Conservation (phyloP, 1,139 yeast genomes). For the Saccharomyces hybrid region DNA sequence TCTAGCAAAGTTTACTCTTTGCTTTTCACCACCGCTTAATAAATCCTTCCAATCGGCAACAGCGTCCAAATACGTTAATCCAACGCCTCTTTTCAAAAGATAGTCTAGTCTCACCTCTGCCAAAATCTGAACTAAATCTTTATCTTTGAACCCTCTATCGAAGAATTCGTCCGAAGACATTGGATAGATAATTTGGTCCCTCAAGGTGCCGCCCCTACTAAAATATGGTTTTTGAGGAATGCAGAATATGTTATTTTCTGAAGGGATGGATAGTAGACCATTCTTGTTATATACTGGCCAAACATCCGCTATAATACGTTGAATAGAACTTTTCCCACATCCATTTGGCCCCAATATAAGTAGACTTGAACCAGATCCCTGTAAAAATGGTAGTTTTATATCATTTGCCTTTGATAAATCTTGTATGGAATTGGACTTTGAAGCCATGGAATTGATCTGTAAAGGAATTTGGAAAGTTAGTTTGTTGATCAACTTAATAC, state of each 20-base stretch:
- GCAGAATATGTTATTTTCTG: constrained; percentile 61
- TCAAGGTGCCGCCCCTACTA: constrained; percentile 66
- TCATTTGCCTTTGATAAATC: constrained; percentile 19
- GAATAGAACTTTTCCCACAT: constrained; percentile 81
- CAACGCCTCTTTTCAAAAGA: constrained; percentile 43
- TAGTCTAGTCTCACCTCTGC: constrained; percentile 76
- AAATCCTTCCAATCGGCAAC: constrained; percentile 82
- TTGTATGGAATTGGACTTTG: constrained; percentile 22
- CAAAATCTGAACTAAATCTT: constrained; percentile 58
- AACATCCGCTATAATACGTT: constrained; percentile 75
- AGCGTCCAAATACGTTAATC: constrained; percentile 36
- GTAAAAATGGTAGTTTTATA: constrained; percentile 21
- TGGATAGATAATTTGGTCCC: constrained; percentile 87
- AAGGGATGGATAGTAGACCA: constrained; percentile 77
- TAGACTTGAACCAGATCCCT: constrained; percentile 51
- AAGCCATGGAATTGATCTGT: constrained; percentile 19
- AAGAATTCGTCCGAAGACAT: constrained; percentile 71
- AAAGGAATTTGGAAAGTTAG: constrained; percentile 57
- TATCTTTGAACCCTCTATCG: constrained; percentile 64
- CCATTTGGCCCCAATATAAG: constrained; percentile 84
- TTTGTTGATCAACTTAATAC: constrained; percentile 48
- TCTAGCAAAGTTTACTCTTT: constrained; percentile 84
- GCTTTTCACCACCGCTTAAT: constrained; percentile 92
- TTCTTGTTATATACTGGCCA: constrained; percentile 75
- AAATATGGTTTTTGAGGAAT: constrained; percentile 78